Evolutionary conservation across 345 rosid species (phyloP), one percentile per base, ranked within the genome.

Genomic region (Murraya koenigii): DNA sequence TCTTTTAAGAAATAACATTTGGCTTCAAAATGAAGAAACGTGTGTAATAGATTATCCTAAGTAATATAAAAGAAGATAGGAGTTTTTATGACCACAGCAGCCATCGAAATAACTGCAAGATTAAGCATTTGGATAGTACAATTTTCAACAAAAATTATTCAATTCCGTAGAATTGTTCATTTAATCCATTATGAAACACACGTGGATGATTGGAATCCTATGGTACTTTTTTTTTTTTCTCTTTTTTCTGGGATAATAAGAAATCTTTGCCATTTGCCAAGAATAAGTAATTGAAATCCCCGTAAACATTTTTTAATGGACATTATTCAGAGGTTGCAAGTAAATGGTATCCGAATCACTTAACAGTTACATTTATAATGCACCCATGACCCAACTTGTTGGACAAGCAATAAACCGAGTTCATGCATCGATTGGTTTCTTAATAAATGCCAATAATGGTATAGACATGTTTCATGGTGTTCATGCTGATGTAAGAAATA

Each of bases 21-120:
- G 69, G 52, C 77, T 74, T 74, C 41, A 74, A 63, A 62, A 9
- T 44, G 15, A 74, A 74, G 77, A 44, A 62, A 62, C 69, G 3
- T 41, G 11, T 2, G 62, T n/a, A 6, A 36, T 72, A 17, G 8
- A 62, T 63, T 28, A 28, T 28, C 41, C 62, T 9, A 20, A 74
- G 69, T 30, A 8, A 25, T 41, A 28, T 8, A 60, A 62, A 60
- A 74, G 9, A 74, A 25, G 1, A 73, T 23, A 26, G 23, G 55
- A 6, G 36, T 23, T 20, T 33, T 28, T 28, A 6, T 56, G 30
- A 59, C 35, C 69, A 30, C 44, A 36, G 30, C 69, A 30, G 3
- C 69, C 67, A 62, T 44, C 47, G 30, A 26, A 41, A 28, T 62
- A 10, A 59, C 35, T 30, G 77, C 47, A 39, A 73, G 67, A 73